Evolutionary conservation across 2,329 filamentous ascomycete genomes (phyloP).

Genomic region (Alternaria postmessia): DNA sequence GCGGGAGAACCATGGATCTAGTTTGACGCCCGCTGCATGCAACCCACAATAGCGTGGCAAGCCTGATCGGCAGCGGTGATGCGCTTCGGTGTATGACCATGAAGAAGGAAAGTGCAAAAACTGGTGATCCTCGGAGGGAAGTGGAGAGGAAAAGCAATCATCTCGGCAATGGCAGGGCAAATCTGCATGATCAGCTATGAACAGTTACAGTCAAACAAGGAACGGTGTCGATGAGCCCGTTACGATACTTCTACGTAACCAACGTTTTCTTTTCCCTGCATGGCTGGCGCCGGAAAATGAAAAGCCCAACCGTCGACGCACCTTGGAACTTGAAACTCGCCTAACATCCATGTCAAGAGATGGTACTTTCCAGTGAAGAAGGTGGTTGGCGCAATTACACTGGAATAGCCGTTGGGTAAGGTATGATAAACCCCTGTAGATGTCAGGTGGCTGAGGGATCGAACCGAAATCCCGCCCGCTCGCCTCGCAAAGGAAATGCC

Average conservation of each 20-base stretch:
- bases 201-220: conserved; percentile 3
- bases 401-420: conserved; percentile 15
- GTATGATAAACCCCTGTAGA: conserved; percentile 6
- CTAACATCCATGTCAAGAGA: background rate
- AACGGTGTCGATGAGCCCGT: background rate
- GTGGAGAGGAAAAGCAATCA: background rate
- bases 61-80: conserved; percentile 12
- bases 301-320: background rate
- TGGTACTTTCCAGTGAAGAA: background rate
- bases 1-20: conserved; percentile 13
- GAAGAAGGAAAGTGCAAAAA: background rate
- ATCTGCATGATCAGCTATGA: conserved; percentile 5
- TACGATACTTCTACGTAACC: background rate
- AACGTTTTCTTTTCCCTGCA: conserved; percentile 1
- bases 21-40: conserved; percentile 5
- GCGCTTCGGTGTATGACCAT: background rate
- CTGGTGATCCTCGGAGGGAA: background rate
- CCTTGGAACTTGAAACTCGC: conserved; percentile 3
- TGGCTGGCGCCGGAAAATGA: background rate
- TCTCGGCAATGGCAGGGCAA: background rate
- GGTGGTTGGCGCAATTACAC: conserved; percentile 3
- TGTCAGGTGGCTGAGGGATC: conserved; percentile 9
- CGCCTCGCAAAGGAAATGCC: conserved; percentile 5
- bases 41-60: conserved; percentile 4
- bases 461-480: conserved; percentile 16